Evolutionary conservation across 2,329 filamentous ascomycete genomes (phyloP), one percentile per base, ranked within the genome.

Genomic region (Cordyceps cicadae): DNA sequence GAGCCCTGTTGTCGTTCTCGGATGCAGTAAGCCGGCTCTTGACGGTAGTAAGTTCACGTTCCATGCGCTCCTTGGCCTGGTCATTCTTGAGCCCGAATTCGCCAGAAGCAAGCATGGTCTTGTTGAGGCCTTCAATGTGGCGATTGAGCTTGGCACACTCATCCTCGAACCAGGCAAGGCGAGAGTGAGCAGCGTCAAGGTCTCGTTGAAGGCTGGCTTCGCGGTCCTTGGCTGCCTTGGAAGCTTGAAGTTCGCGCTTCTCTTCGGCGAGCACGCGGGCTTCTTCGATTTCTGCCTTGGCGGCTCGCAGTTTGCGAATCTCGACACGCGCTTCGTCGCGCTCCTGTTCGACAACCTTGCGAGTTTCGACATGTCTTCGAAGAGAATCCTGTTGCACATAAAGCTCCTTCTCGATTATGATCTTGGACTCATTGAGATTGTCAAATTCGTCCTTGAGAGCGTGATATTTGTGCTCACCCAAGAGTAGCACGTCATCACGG

Each of bases 361-460:
- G 85, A 52, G 90, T 88, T 72, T 96, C 92, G 66, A 88, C 90
- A 12, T 92, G 90, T 59, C 93, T 86, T 43, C 94, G 86, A 51
- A 97, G 82, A 12, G 90, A 89, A 70, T 99, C 93, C 72, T 97
- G 92, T 70, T 97, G 93, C 5, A 90, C 88, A 71, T 97, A 97
- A 72, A 99, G 87, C 74, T 97, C 93, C 73, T 97, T 97, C 74
- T 99, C 93, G 64, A 99, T 96, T 52, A 87, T 96, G 68, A 97
- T 96, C 74, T 99, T 99, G 32, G 91, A 87, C 64, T 97, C 92
- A 67, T 96, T 96, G 39, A 97, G 80, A 39, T 85, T 84, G 54
- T 95, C 87, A 67, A 87, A 96, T 65, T 97, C 92, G 29, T 92
- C 87, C 70, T 92, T 87, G 63, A 99, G 79, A 55, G 87, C 85